These are phyloP conservation scores for Cyclotella sp. DNA, from an alignment of 108 stramenopile genomes.

Conservation along the genomic window DNA sequence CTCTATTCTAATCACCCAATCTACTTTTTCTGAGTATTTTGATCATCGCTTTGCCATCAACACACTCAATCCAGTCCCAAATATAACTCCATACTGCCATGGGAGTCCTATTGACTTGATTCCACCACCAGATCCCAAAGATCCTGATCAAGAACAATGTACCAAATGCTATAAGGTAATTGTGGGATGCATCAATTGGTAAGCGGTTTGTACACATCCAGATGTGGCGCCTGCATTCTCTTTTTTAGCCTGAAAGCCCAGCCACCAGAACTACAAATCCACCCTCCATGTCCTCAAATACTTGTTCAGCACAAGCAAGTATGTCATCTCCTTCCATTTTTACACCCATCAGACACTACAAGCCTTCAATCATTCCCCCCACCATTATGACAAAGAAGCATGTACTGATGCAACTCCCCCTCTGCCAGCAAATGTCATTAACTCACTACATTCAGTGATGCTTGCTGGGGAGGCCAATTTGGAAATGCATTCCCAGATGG, in stretches of 20 bases:
- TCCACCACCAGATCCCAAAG: background rate
- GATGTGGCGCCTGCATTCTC: constrained; percentile 6
- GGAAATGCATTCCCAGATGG: background rate
- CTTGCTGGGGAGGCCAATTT: constrained; percentile 15
- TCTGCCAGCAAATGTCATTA: background rate
- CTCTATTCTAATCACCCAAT: constrained; percentile 25
- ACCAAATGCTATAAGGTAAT: constrained; percentile 12
- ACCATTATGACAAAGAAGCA: constrained; percentile 19
- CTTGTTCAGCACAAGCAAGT: constrained; percentile 13
- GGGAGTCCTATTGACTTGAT: constrained; percentile 32
- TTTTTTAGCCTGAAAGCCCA: constrained; percentile 10
- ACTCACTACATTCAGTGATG: constrained; percentile 10
- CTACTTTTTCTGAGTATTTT: constrained; percentile 12
- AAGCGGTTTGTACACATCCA: background rate
- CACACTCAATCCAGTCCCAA: background rate
- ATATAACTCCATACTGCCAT: constrained; percentile 28
- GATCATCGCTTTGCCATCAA: constrained; percentile 15
- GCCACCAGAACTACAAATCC: constrained; percentile 5
- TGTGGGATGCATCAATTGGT: constrained; percentile 23
- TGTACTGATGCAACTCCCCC: constrained; percentile 24
- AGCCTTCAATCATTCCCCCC: constrained; percentile 22
- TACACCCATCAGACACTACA: background rate
- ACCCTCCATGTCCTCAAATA: constrained; percentile 28
- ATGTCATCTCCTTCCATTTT: constrained; percentile 22
- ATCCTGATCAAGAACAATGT: constrained; percentile 2